These are phyloP conservation scores for Trypanosoma platydactyli DNA, from an alignment of 208 protist species.

Conservation along the genomic window DNA sequence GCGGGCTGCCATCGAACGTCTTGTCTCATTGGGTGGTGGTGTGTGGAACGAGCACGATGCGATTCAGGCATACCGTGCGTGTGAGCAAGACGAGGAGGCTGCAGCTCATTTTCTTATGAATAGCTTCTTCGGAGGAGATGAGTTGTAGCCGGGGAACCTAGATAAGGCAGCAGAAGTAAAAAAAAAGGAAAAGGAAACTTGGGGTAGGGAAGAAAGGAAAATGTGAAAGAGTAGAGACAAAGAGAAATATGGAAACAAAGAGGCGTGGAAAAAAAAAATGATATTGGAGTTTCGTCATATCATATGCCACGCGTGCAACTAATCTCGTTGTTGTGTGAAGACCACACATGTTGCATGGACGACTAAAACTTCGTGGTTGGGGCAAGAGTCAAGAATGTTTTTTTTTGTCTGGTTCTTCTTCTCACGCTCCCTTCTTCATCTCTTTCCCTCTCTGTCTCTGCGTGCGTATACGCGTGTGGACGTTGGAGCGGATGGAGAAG, in stretches of 20 bases:
- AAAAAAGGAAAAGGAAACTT: too few species aligned
- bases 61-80: conserved; percentile 68
- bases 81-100: conserved; percentile 68
- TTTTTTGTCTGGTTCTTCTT: not conserved
- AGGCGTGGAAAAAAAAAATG: conserved; percentile 18
- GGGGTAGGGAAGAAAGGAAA: too few species aligned
- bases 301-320: too few species aligned
- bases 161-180: too few species aligned
- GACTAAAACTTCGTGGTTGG: too few species aligned
- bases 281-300: not conserved
- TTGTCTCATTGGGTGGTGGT: conserved; percentile 77
- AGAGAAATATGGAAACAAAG: conserved; percentile 3
- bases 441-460: not conserved
- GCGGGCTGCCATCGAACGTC: conserved; percentile 45
- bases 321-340: too few species aligned
- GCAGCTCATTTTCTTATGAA: conserved; percentile 81
- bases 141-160: not conserved
- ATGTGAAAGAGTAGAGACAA: too few species aligned
- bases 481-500: too few species aligned
- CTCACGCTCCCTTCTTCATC: not conserved
- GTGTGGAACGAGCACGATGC: conserved; percentile 77
- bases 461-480: not conserved
- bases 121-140: conserved; percentile 31
- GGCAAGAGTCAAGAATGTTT: too few species aligned
- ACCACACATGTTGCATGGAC: too few species aligned